These are phyloP conservation scores for Skeletonema potamos DNA, from an alignment of 108 stramenopile species.

Conservation along the genomic window DNA sequence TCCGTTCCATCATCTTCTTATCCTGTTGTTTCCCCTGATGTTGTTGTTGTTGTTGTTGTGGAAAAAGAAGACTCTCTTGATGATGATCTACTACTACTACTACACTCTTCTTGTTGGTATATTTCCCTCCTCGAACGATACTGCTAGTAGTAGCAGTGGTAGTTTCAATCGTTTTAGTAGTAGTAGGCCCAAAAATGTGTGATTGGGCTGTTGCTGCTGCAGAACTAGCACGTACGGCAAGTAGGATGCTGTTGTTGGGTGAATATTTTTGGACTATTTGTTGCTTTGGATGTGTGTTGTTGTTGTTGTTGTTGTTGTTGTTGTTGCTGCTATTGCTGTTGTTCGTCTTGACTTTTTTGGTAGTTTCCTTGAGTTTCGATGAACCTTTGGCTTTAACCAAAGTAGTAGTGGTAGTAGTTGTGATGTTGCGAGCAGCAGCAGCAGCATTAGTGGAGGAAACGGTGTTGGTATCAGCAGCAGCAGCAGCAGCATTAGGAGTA, in stretches of 20 bases:
- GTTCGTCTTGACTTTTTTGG: background rate
- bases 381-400: background rate
- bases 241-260: conserved; percentile 2
- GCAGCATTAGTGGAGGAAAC: background rate
- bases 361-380: background rate
- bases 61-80: background rate
- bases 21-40: too few relatives aligned
- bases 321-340: background rate
- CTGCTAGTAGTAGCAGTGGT: background rate
- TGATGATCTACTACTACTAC: too few relatives aligned
- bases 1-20: too few relatives aligned
- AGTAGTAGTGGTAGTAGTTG: background rate
- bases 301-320: background rate
- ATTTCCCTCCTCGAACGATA: background rate
- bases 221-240: conserved; percentile 1
- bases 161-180: background rate
- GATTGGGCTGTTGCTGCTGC: too few relatives aligned
- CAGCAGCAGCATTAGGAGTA: background rate
- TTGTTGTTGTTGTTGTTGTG: too few relatives aligned
- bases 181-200: background rate
- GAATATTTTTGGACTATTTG: background rate
- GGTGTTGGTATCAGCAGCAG: too few relatives aligned
- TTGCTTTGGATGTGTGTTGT: background rate
- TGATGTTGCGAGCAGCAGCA: background rate
- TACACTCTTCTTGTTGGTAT: background rate